Percentiles rank a stretch among this genome's conserved stretches.
phyloP scores from a whole-genome alignment of 108 stramenopile genomes.

The Skeletonema potamos region DNA sequence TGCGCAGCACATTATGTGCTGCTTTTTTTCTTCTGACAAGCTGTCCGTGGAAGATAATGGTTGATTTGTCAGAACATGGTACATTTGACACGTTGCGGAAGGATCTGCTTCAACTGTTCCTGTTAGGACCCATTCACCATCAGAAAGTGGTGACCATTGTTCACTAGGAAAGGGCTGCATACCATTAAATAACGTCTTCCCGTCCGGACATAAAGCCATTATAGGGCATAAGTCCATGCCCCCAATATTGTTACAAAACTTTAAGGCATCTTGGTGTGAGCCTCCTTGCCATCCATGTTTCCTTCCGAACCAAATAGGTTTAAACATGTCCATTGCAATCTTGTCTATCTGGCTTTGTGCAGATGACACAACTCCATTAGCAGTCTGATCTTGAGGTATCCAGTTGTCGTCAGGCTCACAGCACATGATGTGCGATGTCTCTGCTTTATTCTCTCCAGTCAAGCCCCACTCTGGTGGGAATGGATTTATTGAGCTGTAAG shows the following conservation, averaged over 20 bases:
- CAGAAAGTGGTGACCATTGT: slow-evolving; percentile 29
- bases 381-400: background rate
- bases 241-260: slow-evolving; percentile 28
- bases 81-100: no score
- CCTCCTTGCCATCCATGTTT: slow-evolving; percentile 33
- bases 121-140: slow-evolving; percentile 17
- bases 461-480: slow-evolving; percentile 31
- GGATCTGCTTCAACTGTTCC: slow-evolving; percentile 6
- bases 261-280: slow-evolving; percentile 9
- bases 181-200: slow-evolving; percentile 12
- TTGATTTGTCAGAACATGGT: background rate
- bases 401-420: slow-evolving; percentile 13
- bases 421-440: slow-evolving; percentile 19
- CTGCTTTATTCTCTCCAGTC: slow-evolving; percentile 6
- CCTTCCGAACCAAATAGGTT: slow-evolving; percentile 31
- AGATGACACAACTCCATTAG: background rate
- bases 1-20: slow-evolving; percentile 30
- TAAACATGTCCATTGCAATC: background rate
- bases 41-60: slow-evolving; percentile 1
- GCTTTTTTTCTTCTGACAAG: slow-evolving; percentile 13
- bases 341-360: slow-evolving; percentile 12
- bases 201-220: slow-evolving; percentile 25
- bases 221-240: slow-evolving; percentile 19
- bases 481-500: slow-evolving; percentile 21
- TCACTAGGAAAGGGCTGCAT: slow-evolving; percentile 14